phyloP scores from a whole-genome alignment of 2,329 filamentous ascomycete species.

The Pseudogymnoascus sp. region DNA sequence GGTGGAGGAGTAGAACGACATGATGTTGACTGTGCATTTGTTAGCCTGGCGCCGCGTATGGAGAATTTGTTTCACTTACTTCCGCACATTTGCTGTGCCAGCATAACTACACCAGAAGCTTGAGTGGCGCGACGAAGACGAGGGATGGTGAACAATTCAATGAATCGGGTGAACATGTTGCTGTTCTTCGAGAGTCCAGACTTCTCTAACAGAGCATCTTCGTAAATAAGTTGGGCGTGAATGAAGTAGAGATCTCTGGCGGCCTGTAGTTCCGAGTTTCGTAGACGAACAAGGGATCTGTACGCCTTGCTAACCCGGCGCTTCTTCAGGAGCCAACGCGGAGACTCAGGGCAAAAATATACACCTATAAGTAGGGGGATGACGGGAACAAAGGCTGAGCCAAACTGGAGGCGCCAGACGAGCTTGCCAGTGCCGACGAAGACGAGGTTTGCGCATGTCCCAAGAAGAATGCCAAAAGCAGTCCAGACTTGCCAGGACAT shows the following conservation, averaged over 20 bases:
- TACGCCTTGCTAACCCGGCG: conserved; percentile 40
- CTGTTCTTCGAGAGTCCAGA: conserved; percentile 38
- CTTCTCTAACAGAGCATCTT: conserved; percentile 22
- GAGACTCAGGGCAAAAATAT: conserved; percentile 60
- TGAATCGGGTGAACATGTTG: conserved; percentile 55
- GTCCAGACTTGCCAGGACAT: conserved; percentile 79
- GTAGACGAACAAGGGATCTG: conserved; percentile 50
- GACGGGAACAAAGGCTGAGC: conserved; percentile 54
- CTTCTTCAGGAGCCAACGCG: conserved; percentile 53
- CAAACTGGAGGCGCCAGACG: conserved; percentile 57
- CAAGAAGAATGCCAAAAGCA: conserved; percentile 52
- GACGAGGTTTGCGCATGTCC: conserved; percentile 36
- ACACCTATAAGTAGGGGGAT: conserved; percentile 53
- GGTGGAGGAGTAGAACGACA: conserved; percentile 67
- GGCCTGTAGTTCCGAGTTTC: conserved; percentile 49
- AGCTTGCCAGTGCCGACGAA: conserved; percentile 44
- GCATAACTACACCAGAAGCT: conserved; percentile 74
- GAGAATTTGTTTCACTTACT: conserved; percentile 11
- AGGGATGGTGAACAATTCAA: conserved; percentile 61
- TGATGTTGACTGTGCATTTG: conserved; percentile 48
- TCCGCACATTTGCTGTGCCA: conserved; percentile 28
- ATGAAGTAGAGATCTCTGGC: conserved; percentile 57
- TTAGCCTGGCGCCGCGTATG: conserved; percentile 9
- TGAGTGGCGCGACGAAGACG: conserved; percentile 64
- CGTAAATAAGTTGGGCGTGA: conserved; percentile 47